Base-by-base conservation (phyloP, 768 basidiomycete genomes). In the Tubosaeta sp. region DNA sequence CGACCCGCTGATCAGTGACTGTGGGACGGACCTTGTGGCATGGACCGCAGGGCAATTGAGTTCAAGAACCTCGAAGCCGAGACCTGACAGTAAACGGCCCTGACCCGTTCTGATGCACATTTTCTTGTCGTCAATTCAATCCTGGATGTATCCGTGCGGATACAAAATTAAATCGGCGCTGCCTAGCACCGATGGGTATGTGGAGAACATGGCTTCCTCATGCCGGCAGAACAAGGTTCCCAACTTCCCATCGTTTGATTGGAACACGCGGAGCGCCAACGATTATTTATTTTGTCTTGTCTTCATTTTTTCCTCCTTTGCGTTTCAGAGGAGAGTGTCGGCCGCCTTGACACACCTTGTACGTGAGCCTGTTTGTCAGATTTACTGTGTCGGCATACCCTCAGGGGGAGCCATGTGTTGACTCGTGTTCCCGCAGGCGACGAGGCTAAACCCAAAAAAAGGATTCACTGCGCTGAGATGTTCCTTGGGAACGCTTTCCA, bases 161-260 rank as follows among this genome's bases (percentile, higher is more conserved):
- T 16, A 16, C 26, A 29, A 33, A 50, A 43, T 32, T 13, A 19
- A 5, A 31, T 37, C 25, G 43, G 43, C 16, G 41, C 19, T 16
- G n/a, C 9, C 4, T 46, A 44, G 47, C 33, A 46, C 57, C 60
- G 52, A 48, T 55, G 37, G 16, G 25, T 50, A 31, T 35, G 38
- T 32, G 44, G 50, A 33, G 34, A 29, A 48, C 38, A 13, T n/a
- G 2, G 25, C 45, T 31, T 46, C 54, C 51, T 45, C 61, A 61
- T 53, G 53, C 27, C 7, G 35, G 51, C 52, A 53, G 39, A 16
- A 19, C 27, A 43, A 45, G 9, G 17, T 35, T 35, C 22, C 25
- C 34, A 44, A 9, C 29, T 35, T 35, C 33, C 25, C 34, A 44
- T n/a, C 27, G 29, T 31, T 31, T 44, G 27, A 17, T 10, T n/a